Base-by-base conservation (phyloP, 192 early-diverging fungal species). In the Entomortierella beljakovae region DNA sequence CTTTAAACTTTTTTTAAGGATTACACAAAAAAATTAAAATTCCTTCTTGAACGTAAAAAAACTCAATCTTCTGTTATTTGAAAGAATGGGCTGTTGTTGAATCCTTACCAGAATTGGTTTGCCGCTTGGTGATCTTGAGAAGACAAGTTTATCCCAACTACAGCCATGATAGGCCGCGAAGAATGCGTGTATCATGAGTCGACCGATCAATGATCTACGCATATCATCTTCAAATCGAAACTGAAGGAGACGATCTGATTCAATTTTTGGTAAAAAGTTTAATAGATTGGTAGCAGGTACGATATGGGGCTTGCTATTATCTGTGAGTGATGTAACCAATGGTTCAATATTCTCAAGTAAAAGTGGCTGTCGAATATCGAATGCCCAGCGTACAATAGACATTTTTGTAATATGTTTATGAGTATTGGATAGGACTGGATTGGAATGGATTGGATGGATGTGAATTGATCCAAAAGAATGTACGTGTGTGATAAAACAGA, bases 151-250 rank as follows among this genome's bases (percentile, higher is more conserved):
- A 15, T 79, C 61, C 74, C 74, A 79, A 15, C 34, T 46, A 31
- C 66, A 69, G 5, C 50, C 67, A 64, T 79, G 61, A 32, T 61
- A 38, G 1, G 61, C 67, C 0, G 29, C 74, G 64, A 79, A 79
- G 61, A 79, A 79, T 28, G 66, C 66, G 11, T 79, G 67, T 38
- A 79, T 79, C 75, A 79, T 65, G 25, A 79, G 50, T 25, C 75
- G 75, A 0, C 75, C 75, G 56, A 79, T 65, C 55, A 79, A 13
- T 3, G 57, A 61, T 11, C 68, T 53, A 13, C 66, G 66, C 66
- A 79, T 79, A 22, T 79, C 75, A 51, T 70, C 75, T 26, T 79
- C 75, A 10, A 35, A 1, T 2, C 75, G 66, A 35, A 65, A 70
- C 62, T 50, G 66, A 38, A 79, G 57, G 7, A 79, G 26, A 2